Conservation (phyloP, 2,329 filamentous ascomycete species). For the Pseudocercospora fijiensis region DNA sequence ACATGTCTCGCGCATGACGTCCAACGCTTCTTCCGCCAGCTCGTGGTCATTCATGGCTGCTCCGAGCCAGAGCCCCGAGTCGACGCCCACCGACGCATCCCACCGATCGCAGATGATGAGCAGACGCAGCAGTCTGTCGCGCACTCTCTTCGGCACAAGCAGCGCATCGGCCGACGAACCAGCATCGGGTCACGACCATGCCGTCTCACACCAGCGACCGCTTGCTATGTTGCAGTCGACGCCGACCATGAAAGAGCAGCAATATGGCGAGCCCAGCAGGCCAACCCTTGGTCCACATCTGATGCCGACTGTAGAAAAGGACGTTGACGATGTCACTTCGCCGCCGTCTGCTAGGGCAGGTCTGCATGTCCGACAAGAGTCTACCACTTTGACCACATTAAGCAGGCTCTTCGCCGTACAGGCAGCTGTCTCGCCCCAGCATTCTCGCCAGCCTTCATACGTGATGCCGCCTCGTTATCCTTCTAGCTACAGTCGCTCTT, state of each 20-base stretch:
- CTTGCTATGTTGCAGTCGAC: conserved; percentile 15
- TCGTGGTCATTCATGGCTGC: conserved; percentile 23
- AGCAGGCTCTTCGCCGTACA: conserved; percentile 48
- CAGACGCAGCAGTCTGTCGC: conserved; percentile 26
- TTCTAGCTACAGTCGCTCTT: conserved; percentile 23
- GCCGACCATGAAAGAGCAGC: conserved; percentile 19
- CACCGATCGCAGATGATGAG: conserved; percentile 13
- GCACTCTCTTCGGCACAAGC: conserved; percentile 24
- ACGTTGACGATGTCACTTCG: conserved; percentile 49
- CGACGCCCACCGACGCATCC: conserved; percentile 7
- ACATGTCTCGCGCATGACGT: not conserved
- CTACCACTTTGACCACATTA: conserved; percentile 46
- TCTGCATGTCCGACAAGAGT: conserved; percentile 36
- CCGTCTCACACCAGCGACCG: conserved; percentile 8
- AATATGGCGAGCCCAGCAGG: conserved; percentile 16
- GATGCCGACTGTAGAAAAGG: conserved; percentile 49
- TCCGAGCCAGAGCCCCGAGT: not conserved
- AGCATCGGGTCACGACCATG: conserved; percentile 11
- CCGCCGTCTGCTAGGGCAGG: conserved; percentile 37
- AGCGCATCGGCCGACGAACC: conserved; percentile 10
- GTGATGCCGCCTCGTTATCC: conserved; percentile 29
- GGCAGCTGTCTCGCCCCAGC: conserved; percentile 37
- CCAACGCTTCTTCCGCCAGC: conserved; percentile 9
- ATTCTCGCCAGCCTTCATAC: conserved; percentile 46
- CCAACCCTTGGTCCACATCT: conserved; percentile 12